Conservation (phyloP, 139 green algal genomes). For the Deuterostichococcus epilithicus region DNA sequence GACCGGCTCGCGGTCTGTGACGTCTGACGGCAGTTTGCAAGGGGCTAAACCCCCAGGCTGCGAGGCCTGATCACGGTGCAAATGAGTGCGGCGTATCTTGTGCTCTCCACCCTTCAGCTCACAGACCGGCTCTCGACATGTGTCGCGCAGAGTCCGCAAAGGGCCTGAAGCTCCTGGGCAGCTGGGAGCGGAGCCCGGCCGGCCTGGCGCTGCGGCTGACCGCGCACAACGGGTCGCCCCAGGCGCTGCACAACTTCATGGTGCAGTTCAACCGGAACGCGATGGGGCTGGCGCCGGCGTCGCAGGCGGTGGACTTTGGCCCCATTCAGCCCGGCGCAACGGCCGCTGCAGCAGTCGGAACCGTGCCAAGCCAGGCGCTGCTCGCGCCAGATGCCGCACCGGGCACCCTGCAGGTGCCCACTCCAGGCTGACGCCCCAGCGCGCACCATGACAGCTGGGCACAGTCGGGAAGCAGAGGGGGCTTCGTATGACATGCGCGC, state of each 20-base stretch:
- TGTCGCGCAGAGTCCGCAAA: not conserved
- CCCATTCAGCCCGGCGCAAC: slow-evolving; percentile 42
- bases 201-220: slow-evolving; percentile 32
- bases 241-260: slow-evolving; percentile 83
- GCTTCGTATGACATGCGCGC: not conserved
- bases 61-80: not conserved
- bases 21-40: slow-evolving; percentile 63
- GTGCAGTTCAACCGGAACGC: slow-evolving; percentile 94
- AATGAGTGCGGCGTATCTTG: not conserved
- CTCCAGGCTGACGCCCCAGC: too few relatives aligned
- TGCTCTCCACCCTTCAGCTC: not conserved
- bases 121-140: not conserved
- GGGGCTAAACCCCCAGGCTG: slow-evolving; percentile 36
- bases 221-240: slow-evolving; percentile 56
- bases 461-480: not conserved
- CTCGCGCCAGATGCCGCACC: slow-evolving; percentile 23
- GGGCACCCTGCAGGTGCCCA: slow-evolving; percentile 36
- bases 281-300: slow-evolving; percentile 74
- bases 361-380: slow-evolving; percentile 51
- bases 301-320: slow-evolving; percentile 40
- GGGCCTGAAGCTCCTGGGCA: not conserved
- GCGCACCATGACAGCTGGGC: not conserved
- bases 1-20: slow-evolving; percentile 32
- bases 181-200: not conserved
- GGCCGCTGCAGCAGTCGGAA: slow-evolving; percentile 25